Base-by-base conservation (phyloP, 148 eudicot species). In the Pouteria glomerata region DNA sequence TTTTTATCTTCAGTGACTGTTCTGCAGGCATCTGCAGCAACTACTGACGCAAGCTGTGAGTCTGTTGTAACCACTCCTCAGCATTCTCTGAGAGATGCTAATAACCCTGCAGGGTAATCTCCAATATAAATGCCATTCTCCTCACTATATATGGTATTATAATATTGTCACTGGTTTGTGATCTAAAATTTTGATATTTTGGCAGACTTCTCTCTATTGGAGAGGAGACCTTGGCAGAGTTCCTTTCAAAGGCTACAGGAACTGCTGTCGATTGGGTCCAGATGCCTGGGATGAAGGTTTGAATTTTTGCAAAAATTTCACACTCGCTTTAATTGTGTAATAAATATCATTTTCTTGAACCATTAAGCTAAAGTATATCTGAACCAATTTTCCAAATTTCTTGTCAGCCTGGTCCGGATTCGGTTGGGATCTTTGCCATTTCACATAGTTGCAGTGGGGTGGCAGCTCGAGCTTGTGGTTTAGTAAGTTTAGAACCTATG, bases 201-300 rank as follows among this genome's bases (percentile, higher is more conserved):
- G 59, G 55, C 74, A 91, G 97, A 83, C 97, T 94, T 83, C 96
- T 94, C 15, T 79, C 98, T 18, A 94, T 94, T 70, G 98, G 97
- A 15, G 98, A 94, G 82, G 97, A 94, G 83, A 91, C 98, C 52
- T 82, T 94, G 92, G 83, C 92, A 78, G 98, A 93, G 92, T 93
- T 93, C 98, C 97, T 93, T 76, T 93, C 98, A 24, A 94, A 94
- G 96, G 98, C 98, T 82, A 94, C 98, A 42, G 98, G 98, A 86
- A 94, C 98, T 88, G 98, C 98, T 86, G 96, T 94, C 75, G 97
- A 94, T 89, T 94, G 98, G 98, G 98, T 94, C 78, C 98, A 87
- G 81, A 94, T 94, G 98, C 97, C 97, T 87, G 98, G 97, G 89
- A 94, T 94, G 98, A 94, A 94, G 98, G 98, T 94, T 39, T 59